Conservation (phyloP, 306 rosid genomes). For the Pterocarpus santalinus region DNA sequence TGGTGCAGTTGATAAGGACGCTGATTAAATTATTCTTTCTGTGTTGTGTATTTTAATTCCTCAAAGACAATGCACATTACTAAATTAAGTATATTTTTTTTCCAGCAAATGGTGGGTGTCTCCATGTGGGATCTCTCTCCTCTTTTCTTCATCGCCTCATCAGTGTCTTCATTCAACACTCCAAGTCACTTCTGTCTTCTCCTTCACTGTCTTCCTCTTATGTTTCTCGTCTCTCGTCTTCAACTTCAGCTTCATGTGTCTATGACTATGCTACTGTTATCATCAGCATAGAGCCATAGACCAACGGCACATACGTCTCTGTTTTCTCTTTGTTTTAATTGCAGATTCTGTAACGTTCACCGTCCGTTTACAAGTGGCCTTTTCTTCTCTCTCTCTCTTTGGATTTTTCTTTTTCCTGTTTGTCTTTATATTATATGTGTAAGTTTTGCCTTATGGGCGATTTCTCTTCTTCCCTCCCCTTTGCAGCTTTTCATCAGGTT, state of each 20-base stretch:
- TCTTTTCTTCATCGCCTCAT: constrained; percentile 21
- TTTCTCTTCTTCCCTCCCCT: constrained; percentile 32
- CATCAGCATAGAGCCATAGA: constrained; percentile 30
- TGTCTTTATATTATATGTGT: constrained; percentile 2
- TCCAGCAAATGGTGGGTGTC: constrained; percentile 57
- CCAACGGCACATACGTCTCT: constrained; percentile 12
- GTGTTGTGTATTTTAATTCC: constrained; percentile 32
- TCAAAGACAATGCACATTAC: constrained; percentile 23
- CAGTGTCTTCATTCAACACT: constrained; percentile 42
- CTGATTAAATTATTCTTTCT: constrained; percentile 30
- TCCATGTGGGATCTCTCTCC: constrained; percentile 48
- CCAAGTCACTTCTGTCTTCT: constrained; percentile 25
- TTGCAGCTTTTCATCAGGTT: constrained; percentile 29
- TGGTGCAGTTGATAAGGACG: constrained; percentile 26
- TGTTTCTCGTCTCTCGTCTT: not conserved
- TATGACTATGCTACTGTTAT: not conserved
- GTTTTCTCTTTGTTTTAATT: constrained; percentile 47
- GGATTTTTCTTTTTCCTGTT: not conserved
- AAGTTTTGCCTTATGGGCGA: constrained; percentile 11
- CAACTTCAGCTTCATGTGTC: constrained; percentile 27
- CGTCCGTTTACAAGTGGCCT: constrained; percentile 20
- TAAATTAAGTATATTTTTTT: constrained; percentile 49
- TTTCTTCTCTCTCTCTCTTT: constrained; percentile 6
- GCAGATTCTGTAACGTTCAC: constrained; percentile 44
- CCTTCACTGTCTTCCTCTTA: too few relatives aligned